Evolutionary conservation across 441 rosid species (phyloP).

Genomic region (Melastoma candidum): DNA sequence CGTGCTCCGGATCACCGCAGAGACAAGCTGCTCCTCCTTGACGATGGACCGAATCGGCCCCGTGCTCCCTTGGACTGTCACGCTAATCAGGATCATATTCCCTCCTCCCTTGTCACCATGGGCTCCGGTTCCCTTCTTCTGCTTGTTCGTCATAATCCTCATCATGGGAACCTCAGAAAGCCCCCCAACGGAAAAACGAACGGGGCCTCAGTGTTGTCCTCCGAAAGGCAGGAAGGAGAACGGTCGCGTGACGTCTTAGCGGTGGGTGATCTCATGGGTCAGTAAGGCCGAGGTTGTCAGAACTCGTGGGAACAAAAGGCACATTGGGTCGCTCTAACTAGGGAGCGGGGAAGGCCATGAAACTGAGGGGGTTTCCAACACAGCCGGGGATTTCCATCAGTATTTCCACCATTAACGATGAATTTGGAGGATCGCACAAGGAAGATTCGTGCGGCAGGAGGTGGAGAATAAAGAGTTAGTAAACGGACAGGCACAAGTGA

Average conservation of each 20-base stretch:
- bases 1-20: conserved; percentile 65
- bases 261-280: conserved; percentile 49
- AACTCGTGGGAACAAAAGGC: conserved; percentile 58
- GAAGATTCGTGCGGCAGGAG: too few species aligned
- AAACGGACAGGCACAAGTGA: too few species aligned
- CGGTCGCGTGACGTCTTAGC: too few species aligned
- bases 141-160: conserved; percentile 38
- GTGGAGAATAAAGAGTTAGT: too few species aligned
- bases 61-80: conserved; percentile 83
- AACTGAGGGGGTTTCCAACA: conserved; percentile 21
- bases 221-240: too few species aligned
- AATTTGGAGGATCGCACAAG: not conserved
- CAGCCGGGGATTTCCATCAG: conserved; percentile 15
- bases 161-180: too few species aligned
- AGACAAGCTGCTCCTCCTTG: conserved; percentile 57
- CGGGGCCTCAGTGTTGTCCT: not conserved
- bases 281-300: conserved; percentile 78
- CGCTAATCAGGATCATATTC: conserved; percentile 59
- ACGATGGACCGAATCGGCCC: conserved; percentile 95
- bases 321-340: conserved; percentile 61
- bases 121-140: conserved; percentile 56
- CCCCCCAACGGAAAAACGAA: too few species aligned
- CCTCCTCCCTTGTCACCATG: conserved; percentile 24
- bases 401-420: conserved; percentile 94
- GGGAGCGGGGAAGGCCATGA: conserved; percentile 70